Percentiles rank a stretch among this genome's conserved stretches.
phyloP scores from a whole-genome alignment of 1,284 basidiomycete species.

The Trametes sp. region DNA sequence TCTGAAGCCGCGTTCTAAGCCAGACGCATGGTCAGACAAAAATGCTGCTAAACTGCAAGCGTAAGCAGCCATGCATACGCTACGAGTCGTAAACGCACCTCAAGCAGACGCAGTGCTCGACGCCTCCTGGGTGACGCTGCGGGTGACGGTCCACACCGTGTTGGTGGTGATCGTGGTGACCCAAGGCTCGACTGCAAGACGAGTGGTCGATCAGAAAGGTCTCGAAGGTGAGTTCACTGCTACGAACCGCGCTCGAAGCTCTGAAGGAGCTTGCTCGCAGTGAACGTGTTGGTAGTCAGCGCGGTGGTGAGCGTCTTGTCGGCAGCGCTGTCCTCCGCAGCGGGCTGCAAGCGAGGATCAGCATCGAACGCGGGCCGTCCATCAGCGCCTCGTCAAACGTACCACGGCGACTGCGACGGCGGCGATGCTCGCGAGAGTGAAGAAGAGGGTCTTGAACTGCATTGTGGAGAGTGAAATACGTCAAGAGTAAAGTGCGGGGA shows the following conservation, averaged over 20 bases:
- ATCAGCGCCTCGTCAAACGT: not conserved
- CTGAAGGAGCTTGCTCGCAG: constrained; percentile 25
- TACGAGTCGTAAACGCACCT: not conserved
- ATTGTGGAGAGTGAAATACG: constrained; percentile 12
- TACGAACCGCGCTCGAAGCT: constrained; percentile 24
- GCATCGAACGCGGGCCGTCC: not conserved
- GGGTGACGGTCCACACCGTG: constrained; percentile 27
- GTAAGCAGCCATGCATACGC: not conserved
- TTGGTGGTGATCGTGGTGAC: constrained; percentile 25
- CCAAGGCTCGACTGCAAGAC: constrained; percentile 20
- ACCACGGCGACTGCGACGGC: constrained; percentile 25
- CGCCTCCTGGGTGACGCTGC: constrained; percentile 22
- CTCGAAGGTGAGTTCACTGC: too few relatives aligned
- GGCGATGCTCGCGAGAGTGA: constrained; percentile 26
- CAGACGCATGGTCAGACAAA: too few relatives aligned
- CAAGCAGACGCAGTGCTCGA: not conserved
- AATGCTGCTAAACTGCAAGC: too few relatives aligned
- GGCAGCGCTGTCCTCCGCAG: not conserved
- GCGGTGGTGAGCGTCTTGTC: constrained; percentile 21
- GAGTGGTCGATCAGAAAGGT: not conserved
- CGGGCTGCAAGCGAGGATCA: not conserved
- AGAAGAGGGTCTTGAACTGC: constrained; percentile 30
- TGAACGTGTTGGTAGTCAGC: constrained; percentile 29
- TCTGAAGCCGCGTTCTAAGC: too few relatives aligned
- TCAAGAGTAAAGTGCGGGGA: not conserved